Evolutionary conservation across 2,329 filamentous ascomycete species (phyloP).

Genomic region (Scorias spongiosa): DNA sequence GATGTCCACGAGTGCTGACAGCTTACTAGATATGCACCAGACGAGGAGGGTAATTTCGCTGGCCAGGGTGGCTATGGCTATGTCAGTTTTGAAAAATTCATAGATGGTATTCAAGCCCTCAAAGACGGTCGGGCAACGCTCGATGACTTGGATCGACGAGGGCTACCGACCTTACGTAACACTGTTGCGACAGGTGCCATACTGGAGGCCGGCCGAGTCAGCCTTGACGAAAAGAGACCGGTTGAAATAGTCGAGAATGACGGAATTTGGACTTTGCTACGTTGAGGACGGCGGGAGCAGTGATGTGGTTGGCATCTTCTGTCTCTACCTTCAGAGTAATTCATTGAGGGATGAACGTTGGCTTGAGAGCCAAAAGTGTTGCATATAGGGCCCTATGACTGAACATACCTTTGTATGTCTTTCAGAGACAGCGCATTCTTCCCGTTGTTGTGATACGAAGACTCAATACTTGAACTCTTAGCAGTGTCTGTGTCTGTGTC

Average conservation of each 20-base stretch:
- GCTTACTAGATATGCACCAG: slow-evolving; percentile 62
- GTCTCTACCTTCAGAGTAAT: too few relatives aligned
- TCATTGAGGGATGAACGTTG: too few relatives aligned
- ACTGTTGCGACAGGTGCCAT: slow-evolving; percentile 88
- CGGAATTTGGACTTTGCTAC: slow-evolving; percentile 53
- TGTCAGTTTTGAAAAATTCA: slow-evolving; percentile 89
- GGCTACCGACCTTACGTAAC: slow-evolving; percentile 72
- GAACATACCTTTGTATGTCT: too few relatives aligned
- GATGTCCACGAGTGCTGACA: slow-evolving; percentile 49
- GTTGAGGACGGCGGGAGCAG: slow-evolving; percentile 2
- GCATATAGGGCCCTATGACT: too few relatives aligned
- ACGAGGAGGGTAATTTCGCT: slow-evolving; percentile 87
- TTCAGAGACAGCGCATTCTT: too few relatives aligned
- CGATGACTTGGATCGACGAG: slow-evolving; percentile 63
- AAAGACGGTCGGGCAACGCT: slow-evolving; percentile 60
- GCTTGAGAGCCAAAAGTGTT: too few relatives aligned
- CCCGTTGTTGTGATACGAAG: too few relatives aligned
- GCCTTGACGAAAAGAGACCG: slow-evolving; percentile 67
- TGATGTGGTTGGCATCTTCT: too few relatives aligned
- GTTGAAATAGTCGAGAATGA: slow-evolving; percentile 56
- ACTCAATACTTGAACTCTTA: too few relatives aligned
- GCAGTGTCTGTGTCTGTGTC: too few relatives aligned
- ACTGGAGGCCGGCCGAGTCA: slow-evolving; percentile 69
- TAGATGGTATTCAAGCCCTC: slow-evolving; percentile 67
- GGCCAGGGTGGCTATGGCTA: slow-evolving; percentile 89